phyloP scores from a whole-genome alignment of 2,329 filamentous ascomycete species.

The Aspergillus candidus region DNA sequence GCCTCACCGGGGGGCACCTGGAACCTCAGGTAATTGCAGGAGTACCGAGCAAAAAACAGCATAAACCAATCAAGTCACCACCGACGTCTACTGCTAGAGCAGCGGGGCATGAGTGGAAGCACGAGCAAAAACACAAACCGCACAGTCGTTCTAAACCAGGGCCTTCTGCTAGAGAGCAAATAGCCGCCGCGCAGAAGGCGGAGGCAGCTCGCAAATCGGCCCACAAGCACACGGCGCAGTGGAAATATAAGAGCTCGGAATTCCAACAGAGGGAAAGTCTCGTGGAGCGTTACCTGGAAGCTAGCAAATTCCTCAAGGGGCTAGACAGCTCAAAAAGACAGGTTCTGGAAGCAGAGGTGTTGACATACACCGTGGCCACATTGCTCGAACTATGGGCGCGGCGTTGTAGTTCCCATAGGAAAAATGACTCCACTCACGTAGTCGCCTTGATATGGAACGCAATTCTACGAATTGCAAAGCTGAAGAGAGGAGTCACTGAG shows the following conservation, averaged over 20 bases:
- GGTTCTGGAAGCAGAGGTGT: constrained; percentile 41
- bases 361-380: constrained; percentile 25
- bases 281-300: constrained; percentile 2
- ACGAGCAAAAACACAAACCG: too few species aligned
- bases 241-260: background rate
- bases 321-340: constrained; percentile 14
- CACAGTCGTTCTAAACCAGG: too few species aligned
- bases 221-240: constrained; percentile 1
- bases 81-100: too few species aligned
- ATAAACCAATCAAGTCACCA: background rate
- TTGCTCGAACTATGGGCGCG: constrained; percentile 17
- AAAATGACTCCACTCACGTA: background rate
- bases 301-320: constrained; percentile 2
- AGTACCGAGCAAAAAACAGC: background rate
- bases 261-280: background rate
- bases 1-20: constrained; percentile 45
- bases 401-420: constrained; percentile 2
- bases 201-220: too few species aligned
- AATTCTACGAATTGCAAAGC: constrained; percentile 28
- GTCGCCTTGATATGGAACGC: constrained; percentile 34
- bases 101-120: too few species aligned
- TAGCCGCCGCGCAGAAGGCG: too few species aligned
- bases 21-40: constrained; percentile 5
- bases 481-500: constrained; percentile 36
- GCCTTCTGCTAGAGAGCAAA: too few species aligned